Conservation (phyloP, 2,329 filamentous ascomycete genomes). For the Aspergillus sp. region DNA sequence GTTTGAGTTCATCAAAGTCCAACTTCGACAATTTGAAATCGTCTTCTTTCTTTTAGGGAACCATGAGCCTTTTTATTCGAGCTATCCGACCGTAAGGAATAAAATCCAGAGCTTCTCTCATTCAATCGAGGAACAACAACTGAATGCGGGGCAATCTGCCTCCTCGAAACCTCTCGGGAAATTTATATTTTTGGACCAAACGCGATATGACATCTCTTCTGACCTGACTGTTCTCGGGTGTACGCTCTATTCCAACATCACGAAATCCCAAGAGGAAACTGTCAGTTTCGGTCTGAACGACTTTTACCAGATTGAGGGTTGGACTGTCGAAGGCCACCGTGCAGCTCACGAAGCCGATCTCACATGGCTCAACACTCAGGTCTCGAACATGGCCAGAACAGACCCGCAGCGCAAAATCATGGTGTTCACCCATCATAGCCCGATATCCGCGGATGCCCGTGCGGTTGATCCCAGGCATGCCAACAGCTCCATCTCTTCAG, state of each 20-base stretch:
- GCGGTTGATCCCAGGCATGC: conserved; percentile 27
- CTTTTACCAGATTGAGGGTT: conserved; percentile 45
- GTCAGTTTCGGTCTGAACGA: conserved; percentile 48
- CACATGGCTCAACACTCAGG: conserved; percentile 36
- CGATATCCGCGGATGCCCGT: conserved; percentile 17
- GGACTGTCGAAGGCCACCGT: conserved; percentile 28
- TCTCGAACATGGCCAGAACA: conserved; percentile 19
- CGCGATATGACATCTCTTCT: conserved; percentile 32
- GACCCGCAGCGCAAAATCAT: conserved; percentile 33
- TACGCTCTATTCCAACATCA: conserved; percentile 48
- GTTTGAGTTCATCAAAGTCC: conserved; percentile 44
- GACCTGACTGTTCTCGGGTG: conserved; percentile 42
- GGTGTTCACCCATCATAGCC: conserved; percentile 37
- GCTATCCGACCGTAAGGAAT: conserved; percentile 19
- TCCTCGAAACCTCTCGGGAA: conserved; percentile 15
- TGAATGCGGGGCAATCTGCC: background rate
- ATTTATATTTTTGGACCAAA: conserved; percentile 40
- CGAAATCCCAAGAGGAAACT: conserved; percentile 26
- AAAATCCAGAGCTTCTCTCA: conserved; percentile 19
- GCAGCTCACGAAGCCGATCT: conserved; percentile 29
- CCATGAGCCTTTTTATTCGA: conserved; percentile 49
- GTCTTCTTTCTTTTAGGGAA: conserved; percentile 55
- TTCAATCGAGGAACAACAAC: conserved; percentile 10
- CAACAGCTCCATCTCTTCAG: conserved; percentile 28
- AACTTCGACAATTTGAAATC: conserved; percentile 45